Percentiles rank a stretch among this genome's conserved stretches.
Evolutionary conservation across 306 rosid genomes (phyloP).

Genomic region (Cucurbita argyrosperma): DNA sequence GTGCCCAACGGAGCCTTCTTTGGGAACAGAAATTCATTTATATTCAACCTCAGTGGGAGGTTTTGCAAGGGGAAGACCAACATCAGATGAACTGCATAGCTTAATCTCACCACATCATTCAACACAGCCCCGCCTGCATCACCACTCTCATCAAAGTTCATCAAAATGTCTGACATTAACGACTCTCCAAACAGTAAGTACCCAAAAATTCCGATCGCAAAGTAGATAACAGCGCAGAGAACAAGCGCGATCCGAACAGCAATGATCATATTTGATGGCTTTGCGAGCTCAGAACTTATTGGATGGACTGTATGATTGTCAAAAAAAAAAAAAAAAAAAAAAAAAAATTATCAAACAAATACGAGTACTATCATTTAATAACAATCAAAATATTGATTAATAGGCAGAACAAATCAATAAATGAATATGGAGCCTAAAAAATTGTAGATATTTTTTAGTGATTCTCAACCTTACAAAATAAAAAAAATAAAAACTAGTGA

Average conservation of each 20-base stretch:
- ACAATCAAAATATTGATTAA: neutral
- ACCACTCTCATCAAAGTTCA: slow-evolving; percentile 56
- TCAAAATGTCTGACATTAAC: slow-evolving; percentile 55
- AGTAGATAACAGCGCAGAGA: slow-evolving; percentile 57
- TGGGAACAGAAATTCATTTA: slow-evolving; percentile 70
- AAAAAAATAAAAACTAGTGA: neutral
- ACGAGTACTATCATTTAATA: too few species aligned
- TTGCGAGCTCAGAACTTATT: slow-evolving; percentile 65
- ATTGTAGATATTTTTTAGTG: neutral
- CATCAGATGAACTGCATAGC: slow-evolving; percentile 85
- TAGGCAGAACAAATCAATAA: neutral
- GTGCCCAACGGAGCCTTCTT: slow-evolving; percentile 30
- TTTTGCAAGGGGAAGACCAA: slow-evolving; percentile 72
- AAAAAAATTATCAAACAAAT: too few species aligned
- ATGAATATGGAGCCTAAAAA: neutral
- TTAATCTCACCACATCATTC: slow-evolving; percentile 50
- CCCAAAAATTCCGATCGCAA: slow-evolving; percentile 62
- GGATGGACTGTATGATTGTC: slow-evolving; percentile 59
- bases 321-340: too few species aligned
- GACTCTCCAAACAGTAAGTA: slow-evolving; percentile 83
- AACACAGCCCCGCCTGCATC: slow-evolving; percentile 49
- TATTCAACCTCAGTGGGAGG: slow-evolving; percentile 68
- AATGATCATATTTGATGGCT: slow-evolving; percentile 49
- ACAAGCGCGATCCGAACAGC: slow-evolving; percentile 61
- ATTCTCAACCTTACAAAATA: neutral